Percentiles rank a stretch among this genome's conserved stretches.
phyloP scores from a whole-genome alignment of 2,329 filamentous ascomycete genomes.

The Aspergillus tamarii region DNA sequence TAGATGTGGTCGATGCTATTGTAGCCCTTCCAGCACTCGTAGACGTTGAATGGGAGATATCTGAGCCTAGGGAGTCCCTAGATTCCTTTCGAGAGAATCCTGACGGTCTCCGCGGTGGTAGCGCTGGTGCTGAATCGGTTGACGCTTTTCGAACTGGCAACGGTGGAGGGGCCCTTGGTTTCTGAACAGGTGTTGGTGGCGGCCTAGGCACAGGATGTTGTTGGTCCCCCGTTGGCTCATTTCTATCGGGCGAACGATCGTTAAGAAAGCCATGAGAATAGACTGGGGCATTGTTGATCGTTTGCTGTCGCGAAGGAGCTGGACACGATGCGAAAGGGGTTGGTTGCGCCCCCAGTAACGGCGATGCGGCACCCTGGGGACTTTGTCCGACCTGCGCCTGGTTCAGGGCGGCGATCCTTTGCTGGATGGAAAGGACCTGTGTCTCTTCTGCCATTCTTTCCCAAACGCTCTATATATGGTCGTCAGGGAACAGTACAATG shows the following conservation, averaged over 20 bases:
- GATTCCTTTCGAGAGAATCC: conserved; percentile 45
- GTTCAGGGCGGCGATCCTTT: conserved; percentile 51
- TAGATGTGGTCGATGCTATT: conserved; percentile 36
- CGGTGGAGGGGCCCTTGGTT: conserved; percentile 45
- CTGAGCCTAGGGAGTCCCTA: conserved; percentile 56
- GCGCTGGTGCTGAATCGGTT: conserved; percentile 44
- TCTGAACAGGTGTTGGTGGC: conserved; percentile 28
- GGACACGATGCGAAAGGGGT: conserved; percentile 30
- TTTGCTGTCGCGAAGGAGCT: conserved; percentile 32
- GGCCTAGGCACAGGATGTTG: conserved; percentile 31
- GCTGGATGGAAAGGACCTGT: conserved; percentile 48
- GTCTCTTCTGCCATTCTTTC: conserved; percentile 45
- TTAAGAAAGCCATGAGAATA: conserved; percentile 26
- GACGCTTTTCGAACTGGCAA: conserved; percentile 50
- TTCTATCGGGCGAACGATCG: conserved; percentile 31
- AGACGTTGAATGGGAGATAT: conserved; percentile 53
- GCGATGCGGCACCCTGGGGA: conserved; percentile 32
- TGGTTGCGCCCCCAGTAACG: conserved; percentile 29
- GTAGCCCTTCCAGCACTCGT: conserved; percentile 44
- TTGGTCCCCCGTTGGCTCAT: conserved; percentile 29
- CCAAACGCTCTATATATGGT: background rate
- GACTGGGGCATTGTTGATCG: conserved; percentile 41
- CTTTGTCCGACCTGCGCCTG: conserved; percentile 44
- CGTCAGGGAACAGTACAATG: background rate
- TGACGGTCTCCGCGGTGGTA: conserved; percentile 52